Evolutionary conservation across 2,329 filamentous ascomycete genomes (phyloP), one percentile per base, ranked within the genome.

Genomic region (Coniochaeta prunicola): DNA sequence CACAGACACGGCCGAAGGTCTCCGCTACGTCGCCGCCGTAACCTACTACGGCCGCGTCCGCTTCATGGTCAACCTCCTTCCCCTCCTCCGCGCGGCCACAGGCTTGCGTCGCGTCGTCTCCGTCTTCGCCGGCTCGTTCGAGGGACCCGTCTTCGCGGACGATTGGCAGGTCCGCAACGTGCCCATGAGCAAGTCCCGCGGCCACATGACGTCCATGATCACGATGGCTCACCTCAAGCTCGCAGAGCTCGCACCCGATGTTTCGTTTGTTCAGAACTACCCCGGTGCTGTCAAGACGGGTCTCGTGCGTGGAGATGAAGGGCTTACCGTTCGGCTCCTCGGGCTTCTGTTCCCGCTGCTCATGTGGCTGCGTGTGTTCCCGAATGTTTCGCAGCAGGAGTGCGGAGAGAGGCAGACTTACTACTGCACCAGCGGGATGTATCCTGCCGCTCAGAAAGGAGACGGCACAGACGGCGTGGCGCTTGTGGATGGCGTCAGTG

Each of bases 1-100:
- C 3, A 5, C 57, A 81, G 84, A 85, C 60, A 85, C 83, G 0
- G 57, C 71, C 0, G 85, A 89, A 68, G 82, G 81, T 2, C 72
- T 89, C 1, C 76, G 83, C 57, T 73, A 76, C 30, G 74, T 78
- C 33, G 74, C 77, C 26, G 74, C 78, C 8, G 73, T 87, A 17
- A 73, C 74, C 21, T 82, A 80, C 69, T 86, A 87, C 69, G 75
- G 80, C 4, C 84, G 84, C 21, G 76, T 80, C 62, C 81, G 82
- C 40, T 81, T 86, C 64, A 74, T 80, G 13, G 59, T 75, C 50
- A 83, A 85, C 58, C 76, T 88, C 0, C 77, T 86, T 9, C 84
- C 85, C 0, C 74, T 80, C 0, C 73, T 88, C 2, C 71, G 73
- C 12, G 66, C 65, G n/a, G 76, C 82, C 0, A 64, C 73, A 0